Evolutionary conservation across 768 basidiomycete genomes (phyloP), one percentile per base, ranked within the genome.

Genomic region (Xerocomellus dryophilus): DNA sequence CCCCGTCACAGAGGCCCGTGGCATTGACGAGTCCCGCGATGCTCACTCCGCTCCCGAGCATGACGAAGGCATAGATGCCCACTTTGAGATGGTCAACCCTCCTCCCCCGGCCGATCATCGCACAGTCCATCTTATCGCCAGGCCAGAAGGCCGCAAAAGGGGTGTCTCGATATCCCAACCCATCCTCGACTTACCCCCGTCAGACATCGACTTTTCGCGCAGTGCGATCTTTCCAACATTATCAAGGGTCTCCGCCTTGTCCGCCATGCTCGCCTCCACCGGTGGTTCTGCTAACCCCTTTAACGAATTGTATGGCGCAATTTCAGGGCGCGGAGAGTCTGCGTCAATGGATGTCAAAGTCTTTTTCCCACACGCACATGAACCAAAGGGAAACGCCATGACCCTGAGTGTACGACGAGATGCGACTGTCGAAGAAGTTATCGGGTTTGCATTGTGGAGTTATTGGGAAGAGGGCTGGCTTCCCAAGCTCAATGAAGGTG

Each of bases 391-490:
- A 3, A 81, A 83, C 47, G 73, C 82, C 20, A 82, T 95, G 79
- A 73, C 81, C 35, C 76, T 94, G 6, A 86, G 79, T 56, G 90
- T 98, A 11, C 74, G 92, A 51, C 85, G 84, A 58, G 96, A 98
- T 59, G 89, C 93, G 2, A 89, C 87, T 0, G 86, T 98, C 5
- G 97, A 98, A 66, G 97, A 98, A 69, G 93, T 96, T 6, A 90
- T 98, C 50, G 97, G 97, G 0, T 93, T 89, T 67, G 87, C 91
- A 2, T 68, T 98, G 43, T 97, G 85, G 85, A 86, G 71, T n/a
- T 98, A 93, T 62, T 95, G 91, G 86, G 95, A 98, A 65, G 85
- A 91, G 61, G 84, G 82, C 0, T 84, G 91, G 80, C 64, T 83
- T 38, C 94, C 93, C 2, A 83, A 82, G 62, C 69, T 97, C 18